These are phyloP conservation scores for Backusella tuberculispora DNA, from an alignment of 192 early-diverging fungal species.

Conservation along the genomic window DNA sequence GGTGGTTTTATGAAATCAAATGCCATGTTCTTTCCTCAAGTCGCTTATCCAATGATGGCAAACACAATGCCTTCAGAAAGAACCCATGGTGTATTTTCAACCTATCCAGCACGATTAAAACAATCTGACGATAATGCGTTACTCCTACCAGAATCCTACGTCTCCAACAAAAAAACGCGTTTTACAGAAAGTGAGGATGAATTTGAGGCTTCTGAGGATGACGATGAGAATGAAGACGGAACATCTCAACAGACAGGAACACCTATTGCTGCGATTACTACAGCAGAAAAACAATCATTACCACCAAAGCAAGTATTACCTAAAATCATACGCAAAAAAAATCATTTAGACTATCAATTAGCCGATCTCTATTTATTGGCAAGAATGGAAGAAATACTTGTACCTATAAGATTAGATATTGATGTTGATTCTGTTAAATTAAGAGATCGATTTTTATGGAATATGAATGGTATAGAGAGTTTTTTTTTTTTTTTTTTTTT, in stretches of 20 bases:
- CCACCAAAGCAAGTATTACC: slow-evolving; percentile 31
- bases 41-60: slow-evolving; percentile 2
- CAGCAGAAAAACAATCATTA: neutral
- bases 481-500: too few relatives aligned
- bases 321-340: slow-evolving; percentile 43
- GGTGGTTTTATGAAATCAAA: neutral
- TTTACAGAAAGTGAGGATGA: slow-evolving; percentile 36
- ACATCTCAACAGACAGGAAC: neutral
- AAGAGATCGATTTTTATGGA: slow-evolving; percentile 92
- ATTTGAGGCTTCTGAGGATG: neutral
- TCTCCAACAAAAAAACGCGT: slow-evolving; percentile 44
- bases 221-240: neutral
- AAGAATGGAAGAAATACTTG: slow-evolving; percentile 72
- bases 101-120: slow-evolving; percentile 54
- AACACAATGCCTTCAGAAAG: slow-evolving; percentile 18
- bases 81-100: slow-evolving; percentile 49
- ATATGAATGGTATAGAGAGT: slow-evolving; percentile 68
- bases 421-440: slow-evolving; percentile 86
- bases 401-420: slow-evolving; percentile 91
- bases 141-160: slow-evolving; percentile 45
- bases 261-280: neutral
- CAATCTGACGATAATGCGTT: slow-evolving; percentile 55
- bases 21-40: slow-evolving; percentile 1
- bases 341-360: slow-evolving; percentile 38
- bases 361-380: slow-evolving; percentile 57